Evolutionary conservation across 768 basidiomycete species (phyloP), one percentile per base, ranked within the genome.

Genomic region (Kwoniella europaea): DNA sequence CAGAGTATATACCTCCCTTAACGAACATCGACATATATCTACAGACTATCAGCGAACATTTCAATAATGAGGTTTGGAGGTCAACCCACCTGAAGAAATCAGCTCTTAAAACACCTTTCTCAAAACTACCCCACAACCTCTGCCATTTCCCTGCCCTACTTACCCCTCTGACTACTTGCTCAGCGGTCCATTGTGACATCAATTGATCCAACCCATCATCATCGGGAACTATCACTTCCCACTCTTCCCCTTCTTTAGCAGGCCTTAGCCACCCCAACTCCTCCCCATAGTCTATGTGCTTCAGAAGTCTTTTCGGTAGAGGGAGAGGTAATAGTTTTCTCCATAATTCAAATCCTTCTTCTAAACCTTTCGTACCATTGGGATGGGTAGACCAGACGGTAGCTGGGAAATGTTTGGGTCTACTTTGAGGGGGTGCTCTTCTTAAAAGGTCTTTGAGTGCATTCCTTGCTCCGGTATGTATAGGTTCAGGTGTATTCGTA

Each of bases 111-210:
- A 71, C 73, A 18, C 71, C 73, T 46, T 54, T 63, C 7, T 57
- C 66, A 7, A 74, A 46, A 10, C 42, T 59, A 3, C 63, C 70
- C 73, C 73, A 74, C 13, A 74, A 18, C 13, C 35, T 35, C 6
- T 29, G 46, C 73, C 73, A 74, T 27, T 15, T 43, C 1, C 67
- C 67, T 41, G 69, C 58, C 3, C 63, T 66, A 13, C 29, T 43
- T 13, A 65, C 35, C 13, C 67, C 71, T 29, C 68, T 42, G 2
- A 50, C 24, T 4, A 72, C 10, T 50, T 35, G 22, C 50, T 72
- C 68, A 2, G 67, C 63, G 15, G 68, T 72, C 74, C 74, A 75
- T 22, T 64, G 10, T 2, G 69, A 71, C 71, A 75, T 72, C 29
- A 35, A 46, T 29, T 42, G 55, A 42, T 75, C 74, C 24, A 75